phyloP scores from a whole-genome alignment of 2,329 filamentous ascomycete genomes.

The Fusarium humuli region DNA sequence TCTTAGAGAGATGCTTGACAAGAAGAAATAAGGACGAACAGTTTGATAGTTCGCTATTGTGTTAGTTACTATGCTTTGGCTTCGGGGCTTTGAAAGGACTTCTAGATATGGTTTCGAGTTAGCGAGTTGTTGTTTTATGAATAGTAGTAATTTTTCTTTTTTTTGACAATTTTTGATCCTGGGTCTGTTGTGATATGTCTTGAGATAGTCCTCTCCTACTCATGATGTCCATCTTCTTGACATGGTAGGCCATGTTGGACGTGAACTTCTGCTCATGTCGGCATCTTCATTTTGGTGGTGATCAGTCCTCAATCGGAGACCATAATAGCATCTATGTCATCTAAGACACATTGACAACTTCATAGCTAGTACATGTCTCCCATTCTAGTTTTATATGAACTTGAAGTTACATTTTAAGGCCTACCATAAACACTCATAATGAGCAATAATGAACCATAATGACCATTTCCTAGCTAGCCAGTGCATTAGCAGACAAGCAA shows the following conservation, averaged over 20 bases:
- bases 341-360: background rate
- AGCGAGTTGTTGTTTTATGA: conserved; percentile 15
- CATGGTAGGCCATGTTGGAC: background rate
- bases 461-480: background rate
- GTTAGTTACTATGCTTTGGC: background rate
- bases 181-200: background rate
- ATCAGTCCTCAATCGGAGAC: background rate
- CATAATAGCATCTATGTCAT: background rate
- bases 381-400: background rate
- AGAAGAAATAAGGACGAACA: conserved; percentile 31
- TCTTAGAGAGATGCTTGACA: conserved; percentile 63
- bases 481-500: conserved; percentile 5
- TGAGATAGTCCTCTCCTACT: background rate
- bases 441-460: conserved; percentile 47
- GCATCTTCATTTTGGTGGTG: background rate
- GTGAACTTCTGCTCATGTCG: too few relatives aligned
- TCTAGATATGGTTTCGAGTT: conserved; percentile 24
- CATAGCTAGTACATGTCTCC: too few relatives aligned
- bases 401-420: background rate
- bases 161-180: conserved; percentile 16
- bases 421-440: background rate
- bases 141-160: conserved; percentile 1
- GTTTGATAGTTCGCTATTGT: background rate
- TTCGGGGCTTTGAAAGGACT: conserved; percentile 29
- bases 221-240: background rate